These are phyloP conservation scores for Gremmenia infestans DNA, from an alignment of 2,329 filamentous ascomycete species.

Conservation along the genomic window DNA sequence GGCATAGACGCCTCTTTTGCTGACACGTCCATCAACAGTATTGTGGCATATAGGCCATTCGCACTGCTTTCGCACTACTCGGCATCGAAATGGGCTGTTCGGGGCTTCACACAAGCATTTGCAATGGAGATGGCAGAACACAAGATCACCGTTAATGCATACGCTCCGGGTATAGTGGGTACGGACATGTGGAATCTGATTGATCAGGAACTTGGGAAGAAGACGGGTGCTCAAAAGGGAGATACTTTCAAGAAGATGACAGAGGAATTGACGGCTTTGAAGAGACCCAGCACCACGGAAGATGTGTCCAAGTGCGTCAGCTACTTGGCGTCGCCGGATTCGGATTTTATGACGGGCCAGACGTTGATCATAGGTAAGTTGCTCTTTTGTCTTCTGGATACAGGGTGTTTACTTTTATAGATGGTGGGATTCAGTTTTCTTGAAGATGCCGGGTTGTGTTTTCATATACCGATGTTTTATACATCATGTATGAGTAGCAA, in stretches of 20 bases:
- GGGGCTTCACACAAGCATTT: constrained; percentile 60
- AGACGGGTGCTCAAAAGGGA: constrained; percentile 45
- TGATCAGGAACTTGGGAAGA: constrained; percentile 53
- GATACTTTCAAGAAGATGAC: constrained; percentile 52
- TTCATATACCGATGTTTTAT: not conserved
- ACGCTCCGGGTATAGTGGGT: constrained; percentile 61
- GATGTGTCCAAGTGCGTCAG: constrained; percentile 60
- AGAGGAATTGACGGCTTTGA: constrained; percentile 49
- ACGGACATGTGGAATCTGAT: constrained; percentile 67
- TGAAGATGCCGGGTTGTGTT: not conserved
- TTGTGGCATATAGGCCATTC: constrained; percentile 58
- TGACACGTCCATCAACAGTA: constrained; percentile 20
- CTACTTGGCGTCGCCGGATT: constrained; percentile 54
- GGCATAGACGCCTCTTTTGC: too few species aligned
- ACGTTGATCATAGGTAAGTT: constrained; percentile 49
- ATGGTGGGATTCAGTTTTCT: constrained; percentile 45
- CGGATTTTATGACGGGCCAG: constrained; percentile 62
- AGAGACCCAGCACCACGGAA: constrained; percentile 53
- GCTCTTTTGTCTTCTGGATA: not conserved
- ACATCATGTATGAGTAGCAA: not conserved
- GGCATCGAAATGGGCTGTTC: constrained; percentile 62
- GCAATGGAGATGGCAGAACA: constrained; percentile 62
- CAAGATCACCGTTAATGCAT: constrained; percentile 63
- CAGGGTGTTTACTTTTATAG: not conserved
- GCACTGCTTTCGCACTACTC: constrained; percentile 56